Conservation (phyloP, 768 basidiomycete species). For the Leucocoprinus leucothites region DNA sequence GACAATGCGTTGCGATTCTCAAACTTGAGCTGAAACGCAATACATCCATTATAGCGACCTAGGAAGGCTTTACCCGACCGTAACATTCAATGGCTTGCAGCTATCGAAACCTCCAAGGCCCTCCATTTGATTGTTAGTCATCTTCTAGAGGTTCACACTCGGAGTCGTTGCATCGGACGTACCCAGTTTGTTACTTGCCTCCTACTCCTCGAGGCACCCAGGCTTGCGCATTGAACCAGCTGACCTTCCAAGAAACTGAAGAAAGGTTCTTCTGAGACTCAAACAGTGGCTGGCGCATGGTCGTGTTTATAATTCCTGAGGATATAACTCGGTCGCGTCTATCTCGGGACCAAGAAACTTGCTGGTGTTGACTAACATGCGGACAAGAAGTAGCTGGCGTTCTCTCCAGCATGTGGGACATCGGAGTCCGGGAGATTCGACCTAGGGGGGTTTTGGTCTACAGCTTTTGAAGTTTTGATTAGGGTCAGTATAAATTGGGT, state of each 20-base stretch:
- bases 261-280: background rate
- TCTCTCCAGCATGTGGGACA: conserved; percentile 7
- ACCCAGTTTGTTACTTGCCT: no score
- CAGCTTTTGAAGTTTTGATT: background rate
- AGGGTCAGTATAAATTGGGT: background rate
- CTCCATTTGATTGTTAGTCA: no score
- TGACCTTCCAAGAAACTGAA: background rate
- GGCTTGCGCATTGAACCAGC: background rate
- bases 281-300: background rate
- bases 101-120: no score
- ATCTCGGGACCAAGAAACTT: conserved; percentile 1
- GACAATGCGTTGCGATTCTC: no score
- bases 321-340: background rate
- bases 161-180: no score
- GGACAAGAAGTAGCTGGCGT: conserved; percentile 1
- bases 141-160: no score
- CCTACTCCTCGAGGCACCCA: background rate
- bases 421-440: background rate
- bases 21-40: no score
- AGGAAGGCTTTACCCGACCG: no score
- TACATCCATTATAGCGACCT: no score
- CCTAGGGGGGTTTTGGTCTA: background rate
- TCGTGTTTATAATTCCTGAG: background rate
- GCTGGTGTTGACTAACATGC: background rate
- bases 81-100: no score